phyloP scores from a whole-genome alignment of 208 protist species.

The Leptomonas pyrrhocoris region DNA sequence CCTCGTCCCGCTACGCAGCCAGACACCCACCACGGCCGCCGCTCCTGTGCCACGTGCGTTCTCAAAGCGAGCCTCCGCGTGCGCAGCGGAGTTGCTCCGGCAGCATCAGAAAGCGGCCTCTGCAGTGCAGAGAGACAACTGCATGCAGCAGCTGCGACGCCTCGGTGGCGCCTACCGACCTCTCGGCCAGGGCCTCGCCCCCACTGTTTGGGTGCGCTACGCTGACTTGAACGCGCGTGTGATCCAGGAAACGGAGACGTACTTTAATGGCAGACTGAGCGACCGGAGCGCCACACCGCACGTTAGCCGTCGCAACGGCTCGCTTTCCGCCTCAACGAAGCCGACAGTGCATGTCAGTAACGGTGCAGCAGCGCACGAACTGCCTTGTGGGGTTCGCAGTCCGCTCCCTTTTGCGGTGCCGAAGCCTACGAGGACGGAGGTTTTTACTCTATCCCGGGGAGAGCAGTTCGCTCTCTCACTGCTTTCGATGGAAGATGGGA shows the following conservation, averaged over 20 bases:
- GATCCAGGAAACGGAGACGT: conserved; percentile 40
- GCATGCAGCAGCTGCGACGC: conserved; percentile 33
- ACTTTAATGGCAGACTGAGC: conserved; percentile 17
- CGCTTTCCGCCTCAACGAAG: conserved; percentile 8
- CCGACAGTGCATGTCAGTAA: neutral
- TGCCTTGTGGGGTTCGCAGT: neutral
- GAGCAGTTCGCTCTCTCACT: conserved; percentile 45
- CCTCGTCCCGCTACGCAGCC: neutral
- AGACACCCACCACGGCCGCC: neutral
- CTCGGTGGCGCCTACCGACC: conserved; percentile 64
- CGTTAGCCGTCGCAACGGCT: conserved; percentile 1
- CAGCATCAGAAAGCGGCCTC: conserved; percentile 12
- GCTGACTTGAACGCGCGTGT: conserved; percentile 22
- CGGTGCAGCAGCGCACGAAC: neutral
- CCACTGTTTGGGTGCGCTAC: conserved; percentile 51
- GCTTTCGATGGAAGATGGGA: conserved; percentile 30
- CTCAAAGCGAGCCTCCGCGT: conserved; percentile 30
- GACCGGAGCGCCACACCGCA: conserved; percentile 14
- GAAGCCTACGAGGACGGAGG: neutral
- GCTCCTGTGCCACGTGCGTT: conserved; percentile 12
- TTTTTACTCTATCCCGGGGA: conserved; percentile 26
- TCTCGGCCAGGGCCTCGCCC: conserved; percentile 29
- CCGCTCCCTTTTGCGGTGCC: conserved; percentile 3
- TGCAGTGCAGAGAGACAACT: neutral
- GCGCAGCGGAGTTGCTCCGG: conserved; percentile 22